A percentile compares a stretch with the other conserved stretches of the same genome.
Conservation (phyloP, 352 stramenopile species). For the Thraustotheca clavata region DNA sequence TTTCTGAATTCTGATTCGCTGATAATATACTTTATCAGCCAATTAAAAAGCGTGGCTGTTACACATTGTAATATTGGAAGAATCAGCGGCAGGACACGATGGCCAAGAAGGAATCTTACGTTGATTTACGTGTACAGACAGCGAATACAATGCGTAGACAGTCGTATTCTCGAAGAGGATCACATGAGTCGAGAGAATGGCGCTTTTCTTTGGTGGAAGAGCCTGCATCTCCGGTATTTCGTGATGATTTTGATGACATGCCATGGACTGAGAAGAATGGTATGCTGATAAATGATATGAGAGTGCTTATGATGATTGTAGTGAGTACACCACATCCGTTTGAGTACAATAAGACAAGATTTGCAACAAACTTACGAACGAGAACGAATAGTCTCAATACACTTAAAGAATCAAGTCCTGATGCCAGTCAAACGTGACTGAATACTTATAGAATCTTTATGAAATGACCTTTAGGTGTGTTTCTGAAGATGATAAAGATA, state of each 20-base stretch:
- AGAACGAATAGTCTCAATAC: conserved; percentile 2
- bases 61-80: too few species aligned
- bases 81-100: not conserved
- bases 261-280: conserved; percentile 10
- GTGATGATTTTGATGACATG: conserved; percentile 20
- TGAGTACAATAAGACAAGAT: not conserved
- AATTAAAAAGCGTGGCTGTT: too few species aligned
- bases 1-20: not conserved
- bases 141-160: not conserved
- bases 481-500: not conserved
- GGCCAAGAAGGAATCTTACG: not conserved
- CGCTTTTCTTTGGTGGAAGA: conserved; percentile 15
- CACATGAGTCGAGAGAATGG: not conserved
- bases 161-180: not conserved
- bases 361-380: not conserved
- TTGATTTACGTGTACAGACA: not conserved
- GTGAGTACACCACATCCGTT: not conserved
- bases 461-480: not conserved
- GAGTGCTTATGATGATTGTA: not conserved
- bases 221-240: conserved; percentile 9
- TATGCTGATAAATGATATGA: not conserved
- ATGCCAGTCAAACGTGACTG: not conserved
- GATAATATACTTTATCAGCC: not conserved
- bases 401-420: not conserved
- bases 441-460: conserved; percentile 6